Conservation (phyloP, 352 stramenopile genomes). For the Globisporangium yorkense region DNA sequence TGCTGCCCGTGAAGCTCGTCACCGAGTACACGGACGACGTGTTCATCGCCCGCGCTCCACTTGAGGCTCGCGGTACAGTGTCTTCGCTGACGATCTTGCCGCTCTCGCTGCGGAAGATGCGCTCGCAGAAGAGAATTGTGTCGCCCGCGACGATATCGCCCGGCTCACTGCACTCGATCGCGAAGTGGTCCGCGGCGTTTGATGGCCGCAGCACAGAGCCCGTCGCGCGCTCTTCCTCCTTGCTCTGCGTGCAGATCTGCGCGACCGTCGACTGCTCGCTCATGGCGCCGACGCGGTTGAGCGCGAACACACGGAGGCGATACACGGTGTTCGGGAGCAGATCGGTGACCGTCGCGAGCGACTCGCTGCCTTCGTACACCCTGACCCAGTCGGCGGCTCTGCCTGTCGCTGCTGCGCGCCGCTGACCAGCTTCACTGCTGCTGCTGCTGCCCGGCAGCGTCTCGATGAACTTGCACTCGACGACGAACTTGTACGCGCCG, state of each 20-base stretch:
- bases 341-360: constrained; percentile 48
- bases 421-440: not conserved
- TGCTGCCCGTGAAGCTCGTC: constrained; percentile 23
- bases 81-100: constrained; percentile 28
- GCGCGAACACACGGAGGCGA: constrained; percentile 71
- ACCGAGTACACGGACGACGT: constrained; percentile 46
- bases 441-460: constrained; percentile 23
- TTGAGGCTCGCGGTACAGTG: constrained; percentile 5
- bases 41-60: not conserved
- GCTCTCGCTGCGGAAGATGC: constrained; percentile 56
- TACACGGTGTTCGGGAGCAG: constrained; percentile 81
- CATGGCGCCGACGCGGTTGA: constrained; percentile 54
- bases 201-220: constrained; percentile 24
- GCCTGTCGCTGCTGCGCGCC: not conserved
- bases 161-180: constrained; percentile 59
- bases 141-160: constrained; percentile 86
- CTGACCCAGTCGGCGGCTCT: constrained; percentile 46
- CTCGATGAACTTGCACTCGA: constrained; percentile 78
- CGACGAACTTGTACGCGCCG: constrained; percentile 58
- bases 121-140: constrained; percentile 90
- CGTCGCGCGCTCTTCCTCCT: constrained; percentile 43
- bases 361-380: constrained; percentile 79
- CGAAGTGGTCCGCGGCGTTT: constrained; percentile 59
- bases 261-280: constrained; percentile 76
- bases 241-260: constrained; percentile 72